Base-by-base conservation (phyloP, 169 alveolate genomes). In the Plasmodium billcollinsi region DNA sequence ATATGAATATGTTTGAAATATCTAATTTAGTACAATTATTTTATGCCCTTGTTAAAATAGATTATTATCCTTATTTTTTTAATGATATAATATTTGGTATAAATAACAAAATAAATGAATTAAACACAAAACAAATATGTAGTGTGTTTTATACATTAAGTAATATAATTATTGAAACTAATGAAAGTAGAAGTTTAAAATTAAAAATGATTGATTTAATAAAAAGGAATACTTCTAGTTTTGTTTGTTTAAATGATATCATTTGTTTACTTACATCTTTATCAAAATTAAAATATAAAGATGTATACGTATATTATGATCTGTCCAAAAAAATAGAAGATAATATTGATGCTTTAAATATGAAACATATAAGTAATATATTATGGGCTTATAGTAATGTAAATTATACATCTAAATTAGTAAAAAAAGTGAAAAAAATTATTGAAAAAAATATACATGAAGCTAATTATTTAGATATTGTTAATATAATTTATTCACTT, bases 381-480 rank as follows among this genome's bases (percentile, higher is more conserved):
- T 67, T 83, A 69, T 83, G 91, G 91, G 59, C 91, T 4, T 83
- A 67, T 43, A 83, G 91, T 69, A 72, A 69, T 49, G 45, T 83
- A 12, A 83, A 83, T 69, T 83, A 83, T 83, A 83, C 91, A 2
- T 49, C 67, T 49, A 67, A 83, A 15, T 58, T 83, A 63, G 58
- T 83, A 18, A 83, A 83, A 61, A 83, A 50, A n/a, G 45, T 83
- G 15, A 83, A 83, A 58, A 83, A 83, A 83, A 83, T 83, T 15
- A 72, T 83, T 4, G 91, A 83, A 49, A 83, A 58, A 83, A 50
- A 83, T 29, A 83, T 83, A 67, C 72, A 83, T 43, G 33, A 83
- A 54, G 61, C 69, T 5, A 59, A 67, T 58, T 62, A 83, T 54
- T 9, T 83, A 21, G 91, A 83, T 69, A 58, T 83, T 21, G 65